Percentiles rank a stretch among this genome's conserved stretches.
These are phyloP conservation scores for Mortierella sp. DNA, from an alignment of 371 early-diverging fungal species.

Conservation along the genomic window DNA sequence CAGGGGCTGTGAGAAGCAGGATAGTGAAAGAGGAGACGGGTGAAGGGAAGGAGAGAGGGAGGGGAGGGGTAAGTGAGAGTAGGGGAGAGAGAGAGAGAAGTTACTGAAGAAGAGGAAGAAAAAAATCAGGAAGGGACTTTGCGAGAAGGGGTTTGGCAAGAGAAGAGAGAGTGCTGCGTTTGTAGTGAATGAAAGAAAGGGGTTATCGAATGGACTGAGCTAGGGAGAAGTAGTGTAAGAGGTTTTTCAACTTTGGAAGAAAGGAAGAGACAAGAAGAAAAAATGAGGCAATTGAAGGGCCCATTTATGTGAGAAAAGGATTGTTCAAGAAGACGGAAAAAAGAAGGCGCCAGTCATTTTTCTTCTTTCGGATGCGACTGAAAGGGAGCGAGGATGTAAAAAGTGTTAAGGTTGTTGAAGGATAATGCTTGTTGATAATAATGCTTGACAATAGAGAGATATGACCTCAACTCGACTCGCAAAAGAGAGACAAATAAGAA, in stretches of 20 bases:
- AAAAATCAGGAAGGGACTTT: neutral
- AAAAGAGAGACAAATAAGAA: neutral
- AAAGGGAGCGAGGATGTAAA: conserved; percentile 8
- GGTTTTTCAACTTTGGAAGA: neutral
- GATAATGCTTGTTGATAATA: neutral
- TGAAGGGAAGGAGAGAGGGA: conserved; percentile 7
- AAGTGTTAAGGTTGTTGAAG: neutral
- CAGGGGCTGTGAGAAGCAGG: conserved; percentile 12
- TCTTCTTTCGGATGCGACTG: neutral
- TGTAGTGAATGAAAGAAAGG: neutral
- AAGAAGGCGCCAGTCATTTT: neutral
- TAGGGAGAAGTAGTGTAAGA: neutral
- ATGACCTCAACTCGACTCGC: neutral
- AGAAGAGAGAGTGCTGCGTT: neutral
- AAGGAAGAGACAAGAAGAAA: neutral
- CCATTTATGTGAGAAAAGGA: conserved; percentile 7
- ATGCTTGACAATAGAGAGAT: neutral
- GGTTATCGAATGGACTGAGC: neutral
- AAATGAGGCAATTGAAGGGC: neutral
- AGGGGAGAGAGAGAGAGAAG: neutral
- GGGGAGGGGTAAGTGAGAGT: neutral
- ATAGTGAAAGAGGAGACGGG: conserved; percentile 9
- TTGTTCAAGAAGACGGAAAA: neutral
- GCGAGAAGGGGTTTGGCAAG: neutral
- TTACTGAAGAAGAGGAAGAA: neutral